phyloP scores from a whole-genome alignment of 768 basidiomycete species.

The Russula vinacea region DNA sequence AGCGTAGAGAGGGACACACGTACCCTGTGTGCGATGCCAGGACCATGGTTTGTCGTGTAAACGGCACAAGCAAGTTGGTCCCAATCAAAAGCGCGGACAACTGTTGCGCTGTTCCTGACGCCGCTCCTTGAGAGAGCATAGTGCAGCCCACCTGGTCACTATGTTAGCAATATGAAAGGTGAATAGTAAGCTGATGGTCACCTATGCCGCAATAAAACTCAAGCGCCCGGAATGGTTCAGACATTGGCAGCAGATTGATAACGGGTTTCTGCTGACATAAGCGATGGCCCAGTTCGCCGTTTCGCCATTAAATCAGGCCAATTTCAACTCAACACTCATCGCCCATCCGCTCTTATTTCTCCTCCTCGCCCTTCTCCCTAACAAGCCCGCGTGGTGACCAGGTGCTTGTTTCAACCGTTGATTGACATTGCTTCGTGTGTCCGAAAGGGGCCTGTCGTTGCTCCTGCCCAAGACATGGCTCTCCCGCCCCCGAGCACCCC shows the following conservation, averaged over 20 bases:
- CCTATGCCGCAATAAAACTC: constrained; percentile 86
- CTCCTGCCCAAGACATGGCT: constrained; percentile 7
- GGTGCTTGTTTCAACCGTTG: background rate
- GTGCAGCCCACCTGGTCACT: constrained; percentile 62
- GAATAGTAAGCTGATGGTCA: background rate
- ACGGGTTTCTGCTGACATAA: constrained; percentile 20
- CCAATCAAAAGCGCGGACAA: constrained; percentile 79
- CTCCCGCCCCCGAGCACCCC: constrained; percentile 3
- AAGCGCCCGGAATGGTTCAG: constrained; percentile 31
- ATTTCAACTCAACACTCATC: constrained; percentile 24
- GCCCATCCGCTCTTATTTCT: constrained; percentile 1
- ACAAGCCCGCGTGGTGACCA: background rate
- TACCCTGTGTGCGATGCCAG: constrained; percentile 51
- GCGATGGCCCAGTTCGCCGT: constrained; percentile 4
- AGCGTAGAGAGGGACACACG: constrained; percentile 13
- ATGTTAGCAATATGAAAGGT: background rate
- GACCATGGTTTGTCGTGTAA: constrained; percentile 59
- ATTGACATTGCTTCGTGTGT: background rate
- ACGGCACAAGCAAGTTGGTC: constrained; percentile 71
- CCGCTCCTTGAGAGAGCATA: constrained; percentile 56
- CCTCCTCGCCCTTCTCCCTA: background rate
- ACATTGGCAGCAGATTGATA: constrained; percentile 3
- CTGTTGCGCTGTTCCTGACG: constrained; percentile 39
- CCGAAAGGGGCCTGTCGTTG: background rate
- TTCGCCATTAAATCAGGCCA: constrained; percentile 7